These are phyloP conservation scores for Trichoderma koningiopsis DNA, from an alignment of 2,329 filamentous ascomycete species.

Conservation along the genomic window DNA sequence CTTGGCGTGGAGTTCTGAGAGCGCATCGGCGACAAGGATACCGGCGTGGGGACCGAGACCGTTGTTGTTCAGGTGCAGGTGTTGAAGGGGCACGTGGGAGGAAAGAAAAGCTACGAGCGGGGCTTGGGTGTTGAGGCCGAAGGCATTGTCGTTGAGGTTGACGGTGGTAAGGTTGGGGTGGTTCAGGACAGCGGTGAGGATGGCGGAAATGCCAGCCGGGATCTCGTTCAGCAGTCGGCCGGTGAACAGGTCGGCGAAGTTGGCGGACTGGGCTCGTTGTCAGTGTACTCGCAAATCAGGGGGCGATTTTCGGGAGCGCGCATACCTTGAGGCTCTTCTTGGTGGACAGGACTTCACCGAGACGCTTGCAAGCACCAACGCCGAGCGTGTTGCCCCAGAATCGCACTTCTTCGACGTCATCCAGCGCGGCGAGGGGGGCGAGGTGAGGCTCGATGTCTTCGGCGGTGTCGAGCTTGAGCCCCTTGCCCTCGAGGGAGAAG, in stretches of 20 bases:
- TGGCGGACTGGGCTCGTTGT: conserved; percentile 61
- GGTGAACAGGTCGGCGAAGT: conserved; percentile 97
- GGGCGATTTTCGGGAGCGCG: not conserved
- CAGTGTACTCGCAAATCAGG: not conserved
- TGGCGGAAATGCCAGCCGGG: conserved; percentile 79
- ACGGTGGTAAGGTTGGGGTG: conserved; percentile 85
- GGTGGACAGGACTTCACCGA: conserved; percentile 79
- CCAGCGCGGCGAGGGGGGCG: conserved; percentile 68
- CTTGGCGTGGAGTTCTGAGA: conserved; percentile 78
- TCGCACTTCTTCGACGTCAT: conserved; percentile 80
- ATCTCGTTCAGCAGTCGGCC: conserved; percentile 92
- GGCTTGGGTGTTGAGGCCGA: conserved; percentile 91
- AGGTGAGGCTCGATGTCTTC: conserved; percentile 86
- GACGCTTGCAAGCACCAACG: conserved; percentile 79
- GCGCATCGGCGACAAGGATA: conserved; percentile 83
- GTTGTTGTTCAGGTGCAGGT: conserved; percentile 98
- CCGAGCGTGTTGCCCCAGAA: conserved; percentile 92
- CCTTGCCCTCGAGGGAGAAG: conserved; percentile 90
- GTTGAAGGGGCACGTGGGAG: conserved; percentile 84
- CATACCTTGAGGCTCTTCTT: conserved; percentile 79
- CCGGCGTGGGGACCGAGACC: conserved; percentile 91
- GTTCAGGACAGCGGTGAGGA: conserved; percentile 84
- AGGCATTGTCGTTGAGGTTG: conserved; percentile 97
- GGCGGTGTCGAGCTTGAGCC: conserved; percentile 87
- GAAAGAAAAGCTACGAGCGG: conserved; percentile 91